Evolutionary conservation across 2,329 filamentous ascomycete genomes (phyloP).

Genomic region (Calonectria naviculata): DNA sequence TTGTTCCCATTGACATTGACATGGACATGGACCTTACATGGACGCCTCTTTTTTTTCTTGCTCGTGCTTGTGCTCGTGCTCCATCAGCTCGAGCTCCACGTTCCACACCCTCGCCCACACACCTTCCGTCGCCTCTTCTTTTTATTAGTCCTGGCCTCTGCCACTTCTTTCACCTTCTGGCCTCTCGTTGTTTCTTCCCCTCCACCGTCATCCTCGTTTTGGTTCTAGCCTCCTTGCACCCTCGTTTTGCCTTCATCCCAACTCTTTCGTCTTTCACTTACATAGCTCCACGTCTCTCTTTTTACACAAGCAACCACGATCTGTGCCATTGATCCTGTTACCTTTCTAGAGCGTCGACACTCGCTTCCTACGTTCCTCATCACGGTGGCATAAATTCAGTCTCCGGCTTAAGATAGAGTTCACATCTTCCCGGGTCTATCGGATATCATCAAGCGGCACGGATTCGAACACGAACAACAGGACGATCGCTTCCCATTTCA

Average conservation of each 20-base stretch:
- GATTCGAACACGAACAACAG: background rate
- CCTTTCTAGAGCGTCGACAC: slow-evolving; percentile 27
- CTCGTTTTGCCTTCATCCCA: slow-evolving; percentile 14
- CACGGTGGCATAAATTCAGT: slow-evolving; percentile 17
- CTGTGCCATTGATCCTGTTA: background rate
- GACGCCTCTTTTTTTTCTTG: slow-evolving; percentile 8
- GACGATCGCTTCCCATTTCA: background rate
- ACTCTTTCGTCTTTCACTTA: slow-evolving; percentile 20
- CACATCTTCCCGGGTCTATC: background rate
- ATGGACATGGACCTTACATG: slow-evolving; percentile 4
- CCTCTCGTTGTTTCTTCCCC: slow-evolving; percentile 19
- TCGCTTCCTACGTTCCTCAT: slow-evolving; percentile 32
- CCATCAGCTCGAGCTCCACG: slow-evolving; percentile 17
- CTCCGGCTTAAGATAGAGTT: background rate
- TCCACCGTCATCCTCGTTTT: slow-evolving; percentile 30
- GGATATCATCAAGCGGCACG: background rate
- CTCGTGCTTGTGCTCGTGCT: slow-evolving; percentile 23
- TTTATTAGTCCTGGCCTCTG: slow-evolving; percentile 33
- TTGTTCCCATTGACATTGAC: slow-evolving; percentile 8
- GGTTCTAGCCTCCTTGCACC: slow-evolving; percentile 24
- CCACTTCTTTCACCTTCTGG: slow-evolving; percentile 20
- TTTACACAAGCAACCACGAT: slow-evolving; percentile 14
- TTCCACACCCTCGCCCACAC: slow-evolving; percentile 22
- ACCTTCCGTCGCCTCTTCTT: slow-evolving; percentile 36
- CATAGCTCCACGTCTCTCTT: slow-evolving; percentile 27